Evolutionary conservation across 1,139 yeast genomes (phyloP).

Genomic region (Scheffersomyces quercinus): DNA sequence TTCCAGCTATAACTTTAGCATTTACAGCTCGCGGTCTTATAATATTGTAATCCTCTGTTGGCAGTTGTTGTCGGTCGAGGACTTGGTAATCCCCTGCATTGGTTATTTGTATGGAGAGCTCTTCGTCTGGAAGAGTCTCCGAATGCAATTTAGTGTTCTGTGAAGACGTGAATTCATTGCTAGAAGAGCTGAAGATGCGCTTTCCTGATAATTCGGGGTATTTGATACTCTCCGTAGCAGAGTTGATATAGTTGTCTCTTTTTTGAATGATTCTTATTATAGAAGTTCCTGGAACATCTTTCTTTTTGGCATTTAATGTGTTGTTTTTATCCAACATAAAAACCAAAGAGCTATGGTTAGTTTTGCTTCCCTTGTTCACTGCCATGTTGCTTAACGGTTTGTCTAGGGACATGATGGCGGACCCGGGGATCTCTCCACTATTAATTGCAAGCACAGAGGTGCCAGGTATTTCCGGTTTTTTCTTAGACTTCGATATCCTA

Average conservation of each 20-base stretch:
- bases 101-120: not conserved
- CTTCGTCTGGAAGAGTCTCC: not conserved
- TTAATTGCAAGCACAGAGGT: conserved; percentile 10
- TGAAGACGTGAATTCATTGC: not conserved
- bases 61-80: too few relatives aligned
- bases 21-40: too few relatives aligned
- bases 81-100: not conserved
- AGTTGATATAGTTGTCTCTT: conserved; percentile 7
- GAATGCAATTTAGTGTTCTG: not conserved
- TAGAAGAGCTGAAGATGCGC: conserved; percentile 4
- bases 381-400: conserved; percentile 4
- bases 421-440: conserved; percentile 1
- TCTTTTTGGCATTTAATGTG: conserved; percentile 12
- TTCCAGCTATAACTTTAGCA: not conserved
- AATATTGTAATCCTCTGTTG: not conserved
- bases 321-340: conserved; percentile 14
- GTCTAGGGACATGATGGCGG: conserved; percentile 3
- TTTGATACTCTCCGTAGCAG: conserved; percentile 8
- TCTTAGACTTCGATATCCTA: conserved; percentile 9
- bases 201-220: conserved; percentile 8
- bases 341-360: conserved; percentile 12
- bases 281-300: conserved; percentile 17
- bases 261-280: conserved; percentile 9
- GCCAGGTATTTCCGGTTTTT: conserved; percentile 12
- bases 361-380: conserved; percentile 13